Conservation (phyloP, 2,329 filamentous ascomycete genomes). For the Xylariales sp. region DNA sequence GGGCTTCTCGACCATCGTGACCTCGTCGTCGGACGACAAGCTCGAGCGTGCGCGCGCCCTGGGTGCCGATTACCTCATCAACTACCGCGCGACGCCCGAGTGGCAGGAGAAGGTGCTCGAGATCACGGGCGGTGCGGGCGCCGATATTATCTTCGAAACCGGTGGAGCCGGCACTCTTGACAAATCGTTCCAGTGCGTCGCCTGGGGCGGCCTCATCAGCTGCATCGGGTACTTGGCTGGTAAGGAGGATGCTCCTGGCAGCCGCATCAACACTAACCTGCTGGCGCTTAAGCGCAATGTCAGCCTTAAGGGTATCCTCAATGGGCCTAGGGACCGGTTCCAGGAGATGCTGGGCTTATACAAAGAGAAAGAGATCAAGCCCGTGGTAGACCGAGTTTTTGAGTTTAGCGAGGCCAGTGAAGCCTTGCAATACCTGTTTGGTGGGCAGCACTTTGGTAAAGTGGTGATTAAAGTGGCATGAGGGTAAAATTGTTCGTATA, state of each 20-base stretch:
- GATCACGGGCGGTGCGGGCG: slow-evolving; percentile 40
- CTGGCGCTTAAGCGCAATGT: slow-evolving; percentile 30
- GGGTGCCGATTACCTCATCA: slow-evolving; percentile 48
- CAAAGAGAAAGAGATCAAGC: slow-evolving; percentile 33
- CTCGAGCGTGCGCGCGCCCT: slow-evolving; percentile 40
- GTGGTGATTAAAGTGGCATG: slow-evolving; percentile 46
- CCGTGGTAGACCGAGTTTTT: slow-evolving; percentile 43
- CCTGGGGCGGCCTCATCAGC: slow-evolving; percentile 50
- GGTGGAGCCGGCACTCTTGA: slow-evolving; percentile 47
- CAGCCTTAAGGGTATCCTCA: slow-evolving; percentile 44
- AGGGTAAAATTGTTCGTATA: too few relatives aligned
- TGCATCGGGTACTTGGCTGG: slow-evolving; percentile 36
- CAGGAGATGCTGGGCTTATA: slow-evolving; percentile 50
- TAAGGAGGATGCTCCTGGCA: slow-evolving; percentile 44
- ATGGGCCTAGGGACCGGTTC: slow-evolving; percentile 53
- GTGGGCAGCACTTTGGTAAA: slow-evolving; percentile 54
- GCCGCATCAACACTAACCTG: slow-evolving; percentile 53
- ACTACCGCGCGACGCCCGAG: slow-evolving; percentile 47
- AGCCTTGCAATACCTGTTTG: slow-evolving; percentile 48
- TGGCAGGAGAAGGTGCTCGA: slow-evolving; percentile 46
- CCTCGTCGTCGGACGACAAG: slow-evolving; percentile 42
- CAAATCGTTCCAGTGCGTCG: slow-evolving; percentile 47
- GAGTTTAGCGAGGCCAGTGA: slow-evolving; percentile 39
- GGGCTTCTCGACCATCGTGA: slow-evolving; percentile 39
- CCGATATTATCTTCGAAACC: slow-evolving; percentile 52